Conservation (phyloP, 2,329 filamentous ascomycete genomes). For the Aspergillus fructus region DNA sequence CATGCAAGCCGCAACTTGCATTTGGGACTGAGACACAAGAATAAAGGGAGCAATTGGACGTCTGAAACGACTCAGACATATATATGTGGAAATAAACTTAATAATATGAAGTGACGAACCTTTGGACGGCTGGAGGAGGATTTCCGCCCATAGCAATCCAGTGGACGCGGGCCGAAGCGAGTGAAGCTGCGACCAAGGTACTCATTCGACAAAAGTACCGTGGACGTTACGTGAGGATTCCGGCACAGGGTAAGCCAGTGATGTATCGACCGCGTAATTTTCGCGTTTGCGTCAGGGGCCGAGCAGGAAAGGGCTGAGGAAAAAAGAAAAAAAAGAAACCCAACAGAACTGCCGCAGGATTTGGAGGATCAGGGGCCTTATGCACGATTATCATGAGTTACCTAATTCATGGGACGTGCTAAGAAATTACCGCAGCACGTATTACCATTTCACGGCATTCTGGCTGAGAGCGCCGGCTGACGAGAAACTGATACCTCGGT, state of each 20-base stretch:
- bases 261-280: not conserved
- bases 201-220: not conserved
- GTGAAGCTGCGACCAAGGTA: not conserved
- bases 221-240: no score
- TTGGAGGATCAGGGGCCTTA: slow-evolving; percentile 1
- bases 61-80: not conserved
- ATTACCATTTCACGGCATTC: not conserved
- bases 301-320: not conserved
- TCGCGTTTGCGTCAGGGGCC: not conserved
- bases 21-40: not conserved
- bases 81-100: not conserved
- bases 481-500: not conserved
- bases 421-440: not conserved
- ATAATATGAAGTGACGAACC: no score
- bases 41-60: not conserved
- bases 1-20: no score
- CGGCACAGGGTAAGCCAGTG: no score
- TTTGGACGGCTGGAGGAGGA: not conserved
- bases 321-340: not conserved
- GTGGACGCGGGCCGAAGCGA: slow-evolving; percentile 1
- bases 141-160: not conserved
- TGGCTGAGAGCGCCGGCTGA: not conserved
- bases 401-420: slow-evolving; percentile 3
- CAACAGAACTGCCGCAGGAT: not conserved
- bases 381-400: slow-evolving; percentile 10